These are phyloP conservation scores for Miscanthus sacchariflorus DNA, from an alignment of 202 grass and related monocot species.

Conservation along the genomic window DNA sequence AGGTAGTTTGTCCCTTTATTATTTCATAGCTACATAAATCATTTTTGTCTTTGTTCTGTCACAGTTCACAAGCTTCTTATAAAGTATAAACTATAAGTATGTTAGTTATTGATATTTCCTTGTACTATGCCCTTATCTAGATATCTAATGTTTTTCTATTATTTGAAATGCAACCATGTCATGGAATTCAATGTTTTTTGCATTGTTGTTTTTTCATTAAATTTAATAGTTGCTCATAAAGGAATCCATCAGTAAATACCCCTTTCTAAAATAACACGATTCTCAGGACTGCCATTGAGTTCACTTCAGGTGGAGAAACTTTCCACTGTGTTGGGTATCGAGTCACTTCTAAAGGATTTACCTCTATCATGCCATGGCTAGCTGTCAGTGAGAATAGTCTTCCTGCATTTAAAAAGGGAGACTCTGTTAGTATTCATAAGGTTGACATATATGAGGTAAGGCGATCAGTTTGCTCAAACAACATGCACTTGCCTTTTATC, in stretches of 20 bases:
- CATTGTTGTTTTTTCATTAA: not conserved
- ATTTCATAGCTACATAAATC: conserved; percentile 1
- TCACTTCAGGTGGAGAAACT: conserved; percentile 79
- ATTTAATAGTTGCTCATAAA: not conserved
- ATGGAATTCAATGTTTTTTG: not conserved
- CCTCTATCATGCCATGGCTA: conserved; percentile 97
- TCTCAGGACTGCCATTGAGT: conserved; percentile 82
- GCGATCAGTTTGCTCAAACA: conserved; percentile 27
- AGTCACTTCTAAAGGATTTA: conserved; percentile 92
- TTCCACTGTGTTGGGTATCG: conserved; percentile 80
- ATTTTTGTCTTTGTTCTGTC: conserved; percentile 29
- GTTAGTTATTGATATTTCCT: conserved; percentile 6
- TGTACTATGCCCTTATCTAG: not conserved
- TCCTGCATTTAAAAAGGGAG: conserved; percentile 75
- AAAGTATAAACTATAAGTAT: conserved; percentile 3
- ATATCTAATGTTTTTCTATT: conserved; percentile 19
- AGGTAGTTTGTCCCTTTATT: conserved; percentile 62
- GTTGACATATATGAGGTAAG: conserved; percentile 92
- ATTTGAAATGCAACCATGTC: conserved; percentile 24
- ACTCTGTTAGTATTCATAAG: conserved; percentile 72
- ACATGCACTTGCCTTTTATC: conserved; percentile 28
- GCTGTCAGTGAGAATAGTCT: conserved; percentile 81
- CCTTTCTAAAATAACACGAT: conserved; percentile 39
- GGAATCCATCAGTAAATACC: conserved; percentile 14
- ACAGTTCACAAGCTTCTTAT: conserved; percentile 26